Percentiles rank a stretch among this genome's conserved stretches.
phyloP scores from a whole-genome alignment of 108 stramenopile species.

The Nitzschia inconspicua region DNA sequence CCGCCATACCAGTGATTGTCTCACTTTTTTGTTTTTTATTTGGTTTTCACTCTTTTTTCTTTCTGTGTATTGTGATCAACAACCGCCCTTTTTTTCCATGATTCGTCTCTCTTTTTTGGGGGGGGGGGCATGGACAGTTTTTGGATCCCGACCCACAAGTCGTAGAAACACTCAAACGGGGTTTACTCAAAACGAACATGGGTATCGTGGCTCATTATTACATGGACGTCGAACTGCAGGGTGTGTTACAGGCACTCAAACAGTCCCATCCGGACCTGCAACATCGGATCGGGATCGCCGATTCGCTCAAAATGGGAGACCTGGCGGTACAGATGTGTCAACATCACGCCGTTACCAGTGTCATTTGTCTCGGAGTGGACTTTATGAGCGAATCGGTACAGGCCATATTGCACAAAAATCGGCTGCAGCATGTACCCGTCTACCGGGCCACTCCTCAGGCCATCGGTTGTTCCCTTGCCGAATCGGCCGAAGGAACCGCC shows the following conservation, averaged over 20 bases:
- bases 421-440: constrained; percentile 72
- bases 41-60: neutral
- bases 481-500: constrained; percentile 77
- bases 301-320: constrained; percentile 95
- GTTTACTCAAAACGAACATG: constrained; percentile 61
- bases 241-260: constrained; percentile 70
- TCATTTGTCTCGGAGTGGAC: constrained; percentile 92
- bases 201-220: constrained; percentile 96
- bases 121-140: constrained; percentile 35
- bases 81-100: too few species aligned
- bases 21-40: neutral
- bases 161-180: constrained; percentile 52
- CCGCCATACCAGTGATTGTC: too few species aligned
- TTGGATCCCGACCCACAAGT: constrained; percentile 69
- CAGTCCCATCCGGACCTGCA: constrained; percentile 22
- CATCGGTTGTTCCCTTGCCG: constrained; percentile 92
- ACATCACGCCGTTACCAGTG: constrained; percentile 31
- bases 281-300: constrained; percentile 80
- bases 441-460: constrained; percentile 66
- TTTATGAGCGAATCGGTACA: constrained; percentile 92
- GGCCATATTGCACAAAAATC: constrained; percentile 79
- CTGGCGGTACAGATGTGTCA: constrained; percentile 86
- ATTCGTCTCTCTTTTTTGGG: neutral
- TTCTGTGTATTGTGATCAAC: neutral
- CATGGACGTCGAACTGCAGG: constrained; percentile 97